Percentiles rank a stretch among this genome's conserved stretches.
Evolutionary conservation across 2,329 filamentous ascomycete genomes (phyloP).

Genomic region (Gnomoniopsis smithogilvyi): DNA sequence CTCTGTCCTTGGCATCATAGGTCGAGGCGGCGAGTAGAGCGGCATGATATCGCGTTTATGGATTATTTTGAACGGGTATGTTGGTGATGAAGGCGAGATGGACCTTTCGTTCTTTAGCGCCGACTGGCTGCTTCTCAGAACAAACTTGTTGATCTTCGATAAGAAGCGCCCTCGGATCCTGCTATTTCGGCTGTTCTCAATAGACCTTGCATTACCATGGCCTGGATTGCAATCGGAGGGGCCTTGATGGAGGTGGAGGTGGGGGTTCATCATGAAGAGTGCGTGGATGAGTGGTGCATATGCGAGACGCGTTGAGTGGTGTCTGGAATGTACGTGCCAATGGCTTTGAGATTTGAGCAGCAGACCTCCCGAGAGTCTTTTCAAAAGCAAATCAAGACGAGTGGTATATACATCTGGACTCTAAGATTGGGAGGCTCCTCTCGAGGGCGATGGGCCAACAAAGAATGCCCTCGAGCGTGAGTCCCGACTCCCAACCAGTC

Average conservation of each 20-base stretch:
- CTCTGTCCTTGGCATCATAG: slow-evolving; percentile 7
- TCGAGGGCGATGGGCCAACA: not conserved
- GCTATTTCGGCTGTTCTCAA: not conserved
- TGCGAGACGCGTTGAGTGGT: not conserved
- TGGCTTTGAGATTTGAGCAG: not conserved
- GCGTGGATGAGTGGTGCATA: not conserved
- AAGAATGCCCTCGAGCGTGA: not conserved
- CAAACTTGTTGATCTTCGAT: slow-evolving; percentile 9
- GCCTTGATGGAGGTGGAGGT: slow-evolving; percentile 3
- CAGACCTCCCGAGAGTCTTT: not conserved
- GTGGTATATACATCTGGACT: not conserved
- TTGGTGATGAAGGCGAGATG: not conserved
- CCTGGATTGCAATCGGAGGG: not conserved
- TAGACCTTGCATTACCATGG: not conserved
- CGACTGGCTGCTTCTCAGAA: not conserved
- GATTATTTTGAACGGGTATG: slow-evolving; percentile 7
- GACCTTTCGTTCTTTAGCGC: not conserved
- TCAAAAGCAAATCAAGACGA: not conserved
- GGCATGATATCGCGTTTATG: slow-evolving; percentile 11
- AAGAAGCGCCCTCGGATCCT: slow-evolving; percentile 5
- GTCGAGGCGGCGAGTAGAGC: slow-evolving; percentile 1
- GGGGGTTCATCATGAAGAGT: not conserved
- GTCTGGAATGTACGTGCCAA: not conserved
- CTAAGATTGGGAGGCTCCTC: not conserved
- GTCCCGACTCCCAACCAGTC: not conserved